Evolutionary conservation across 2,329 filamentous ascomycete species (phyloP).

Genomic region (Dothistroma septosporum): DNA sequence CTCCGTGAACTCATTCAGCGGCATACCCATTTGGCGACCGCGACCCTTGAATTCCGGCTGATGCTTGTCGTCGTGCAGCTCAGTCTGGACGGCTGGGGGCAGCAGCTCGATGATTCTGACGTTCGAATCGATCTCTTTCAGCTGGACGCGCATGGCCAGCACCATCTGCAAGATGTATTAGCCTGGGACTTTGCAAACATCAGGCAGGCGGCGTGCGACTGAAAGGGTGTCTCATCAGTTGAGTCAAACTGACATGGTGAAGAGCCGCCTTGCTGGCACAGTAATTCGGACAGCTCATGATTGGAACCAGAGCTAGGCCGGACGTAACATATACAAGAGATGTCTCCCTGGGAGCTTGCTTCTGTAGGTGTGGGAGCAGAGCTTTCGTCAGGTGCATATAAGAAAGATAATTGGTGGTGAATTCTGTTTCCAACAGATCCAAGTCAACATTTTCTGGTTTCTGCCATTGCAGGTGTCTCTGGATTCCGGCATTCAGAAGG

Average conservation of each 20-base stretch:
- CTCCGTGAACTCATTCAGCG: constrained; percentile 49
- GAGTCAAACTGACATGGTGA: constrained; percentile 37
- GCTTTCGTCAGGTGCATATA: constrained; percentile 49
- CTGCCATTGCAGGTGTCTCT: constrained; percentile 48
- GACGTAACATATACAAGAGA: constrained; percentile 49
- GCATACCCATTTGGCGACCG: constrained; percentile 51
- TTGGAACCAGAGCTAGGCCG: constrained; percentile 48
- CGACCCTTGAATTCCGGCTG: constrained; percentile 47
- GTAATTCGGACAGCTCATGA: constrained; percentile 49
- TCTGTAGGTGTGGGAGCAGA: constrained; percentile 49
- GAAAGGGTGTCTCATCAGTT: no score
- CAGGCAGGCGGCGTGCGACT: no score
- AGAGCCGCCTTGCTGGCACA: constrained; percentile 54
- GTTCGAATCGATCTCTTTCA: constrained; percentile 43
- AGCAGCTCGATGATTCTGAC: constrained; percentile 55
- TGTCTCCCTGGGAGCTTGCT: constrained; percentile 39
- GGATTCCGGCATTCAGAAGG: constrained; percentile 54
- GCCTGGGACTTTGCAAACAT: no score
- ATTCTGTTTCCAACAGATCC: constrained; percentile 21
- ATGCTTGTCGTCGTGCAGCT: constrained; percentile 53
- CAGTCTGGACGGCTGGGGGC: constrained; percentile 55
- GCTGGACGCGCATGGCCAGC: constrained; percentile 49
- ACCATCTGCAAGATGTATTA: constrained; percentile 36
- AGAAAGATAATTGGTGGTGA: constrained; percentile 48
- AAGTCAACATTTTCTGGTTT: constrained; percentile 49